Base-by-base conservation (phyloP, 371 early-diverging fungal species). In the Mucor circinelloides region DNA sequence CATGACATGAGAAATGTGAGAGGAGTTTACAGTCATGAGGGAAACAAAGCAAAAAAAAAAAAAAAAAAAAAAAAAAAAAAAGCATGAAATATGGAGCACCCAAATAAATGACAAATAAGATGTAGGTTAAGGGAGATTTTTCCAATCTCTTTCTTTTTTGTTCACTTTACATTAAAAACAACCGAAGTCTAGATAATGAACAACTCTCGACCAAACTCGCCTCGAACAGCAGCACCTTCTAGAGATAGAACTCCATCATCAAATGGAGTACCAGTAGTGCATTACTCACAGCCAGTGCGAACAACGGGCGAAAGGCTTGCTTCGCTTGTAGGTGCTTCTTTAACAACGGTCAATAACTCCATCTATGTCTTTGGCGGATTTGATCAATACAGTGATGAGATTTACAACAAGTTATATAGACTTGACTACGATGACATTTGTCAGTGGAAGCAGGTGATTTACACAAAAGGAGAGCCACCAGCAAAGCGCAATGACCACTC, bases 321-420 rank as follows among this genome's bases (percentile, higher is more conserved):
- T 28, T 82, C 87, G 15, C 79, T 89, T 28, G 88, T 89, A 12
- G 88, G 87, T 62, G 86, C 88, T 2, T 87, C 88, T n/a, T 72
- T 88, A 52, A 86, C 86, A 19, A 82, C 80, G 31, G 79, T 85
- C 2, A 76, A 63, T 36, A 71, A 83, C 21, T 36, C 67, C 21
- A 69, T 89, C 15, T 88, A 87, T 60, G 80, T 86, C 6, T 91
- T 89, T 82, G 91, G 89, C 27, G 91, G 91, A 1, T 91, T 91
- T 69, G 83, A 91, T 68, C 86, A 88, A 52, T 90, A 88, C 60
- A 86, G 83, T 1, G 89, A 89, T 66, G 90, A 87, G 50, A 89
- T 91, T 21, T 89, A 85, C 74, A 87, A 89, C 60, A 85, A 88
- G 52, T 69, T 91, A 19, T 85, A 87, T 63, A 80, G 79, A 38